Evolutionary conservation across 129 eudicot species (phyloP).

Genomic region (Artemisia annua): DNA sequence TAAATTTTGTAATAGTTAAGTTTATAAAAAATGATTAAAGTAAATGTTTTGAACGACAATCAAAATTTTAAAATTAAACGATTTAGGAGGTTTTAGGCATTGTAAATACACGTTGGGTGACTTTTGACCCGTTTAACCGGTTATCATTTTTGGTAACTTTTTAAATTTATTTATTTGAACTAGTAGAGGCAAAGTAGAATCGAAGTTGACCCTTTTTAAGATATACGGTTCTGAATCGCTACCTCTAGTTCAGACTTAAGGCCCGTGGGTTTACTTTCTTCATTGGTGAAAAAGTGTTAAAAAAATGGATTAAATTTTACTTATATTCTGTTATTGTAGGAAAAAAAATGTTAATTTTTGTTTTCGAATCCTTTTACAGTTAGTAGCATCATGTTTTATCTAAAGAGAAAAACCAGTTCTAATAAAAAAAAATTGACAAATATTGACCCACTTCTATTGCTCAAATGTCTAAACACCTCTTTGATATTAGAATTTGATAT

Average conservation of each 20-base stretch:
- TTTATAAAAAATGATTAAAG: neutral
- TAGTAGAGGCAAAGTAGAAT: neutral
- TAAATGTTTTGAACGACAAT: neutral
- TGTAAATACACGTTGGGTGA: neutral
- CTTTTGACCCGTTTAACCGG: neutral
- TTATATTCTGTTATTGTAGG: neutral
- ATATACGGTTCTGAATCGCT: neutral
- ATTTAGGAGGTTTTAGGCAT: neutral
- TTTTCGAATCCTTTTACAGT: neutral
- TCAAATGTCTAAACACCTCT: neutral
- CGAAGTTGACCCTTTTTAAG: neutral
- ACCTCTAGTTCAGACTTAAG: constrained; percentile 3
- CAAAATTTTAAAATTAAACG: neutral
- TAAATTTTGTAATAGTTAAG: too few species aligned
- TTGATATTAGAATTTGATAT: neutral
- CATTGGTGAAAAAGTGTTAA: constrained; percentile 2
- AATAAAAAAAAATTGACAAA: neutral
- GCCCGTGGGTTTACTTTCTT: constrained; percentile 1
- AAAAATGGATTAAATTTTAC: neutral
- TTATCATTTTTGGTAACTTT: neutral
- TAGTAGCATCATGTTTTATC: constrained; percentile 3
- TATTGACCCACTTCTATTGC: neutral
- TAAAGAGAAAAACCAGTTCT: constrained; percentile 6
- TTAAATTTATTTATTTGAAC: neutral
- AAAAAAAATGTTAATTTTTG: neutral